These are phyloP conservation scores for Kwoniella dejecticola DNA, from an alignment of 768 basidiomycete species.

Conservation along the genomic window DNA sequence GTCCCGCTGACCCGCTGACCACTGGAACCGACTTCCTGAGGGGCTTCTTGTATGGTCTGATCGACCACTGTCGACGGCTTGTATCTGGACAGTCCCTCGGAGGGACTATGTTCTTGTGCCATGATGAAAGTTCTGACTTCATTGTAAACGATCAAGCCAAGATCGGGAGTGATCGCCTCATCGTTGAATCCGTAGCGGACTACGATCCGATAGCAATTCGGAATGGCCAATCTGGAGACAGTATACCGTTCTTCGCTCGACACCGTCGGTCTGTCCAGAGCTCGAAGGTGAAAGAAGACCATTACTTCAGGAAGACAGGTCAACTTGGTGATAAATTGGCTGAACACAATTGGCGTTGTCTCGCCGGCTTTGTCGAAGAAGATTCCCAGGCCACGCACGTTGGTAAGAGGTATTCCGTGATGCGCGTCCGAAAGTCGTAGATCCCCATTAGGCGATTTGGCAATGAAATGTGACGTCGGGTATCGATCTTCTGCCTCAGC, in stretches of 20 bases:
- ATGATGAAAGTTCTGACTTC: not conserved
- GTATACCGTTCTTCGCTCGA: not conserved
- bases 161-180: not conserved
- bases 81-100: not conserved
- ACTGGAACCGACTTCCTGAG: no score
- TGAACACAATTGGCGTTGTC: not conserved
- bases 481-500: constrained; percentile 2
- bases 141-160: not conserved
- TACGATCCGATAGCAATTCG: not conserved
- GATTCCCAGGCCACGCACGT: not conserved
- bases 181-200: constrained; percentile 3
- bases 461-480: not conserved
- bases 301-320: not conserved
- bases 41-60: not conserved
- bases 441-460: not conserved
- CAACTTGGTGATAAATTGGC: constrained; percentile 1
- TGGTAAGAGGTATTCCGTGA: not conserved
- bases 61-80: not conserved
- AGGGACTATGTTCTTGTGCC: not conserved
- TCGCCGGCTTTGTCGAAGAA: constrained; percentile 8
- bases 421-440: not conserved
- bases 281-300: constrained; percentile 2
- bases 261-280: not conserved
- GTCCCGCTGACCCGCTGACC: not conserved
- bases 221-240: not conserved